Evolutionary conservation across 805 yeast species (phyloP).

Genomic region (Blastobotrys mokoenaii): DNA sequence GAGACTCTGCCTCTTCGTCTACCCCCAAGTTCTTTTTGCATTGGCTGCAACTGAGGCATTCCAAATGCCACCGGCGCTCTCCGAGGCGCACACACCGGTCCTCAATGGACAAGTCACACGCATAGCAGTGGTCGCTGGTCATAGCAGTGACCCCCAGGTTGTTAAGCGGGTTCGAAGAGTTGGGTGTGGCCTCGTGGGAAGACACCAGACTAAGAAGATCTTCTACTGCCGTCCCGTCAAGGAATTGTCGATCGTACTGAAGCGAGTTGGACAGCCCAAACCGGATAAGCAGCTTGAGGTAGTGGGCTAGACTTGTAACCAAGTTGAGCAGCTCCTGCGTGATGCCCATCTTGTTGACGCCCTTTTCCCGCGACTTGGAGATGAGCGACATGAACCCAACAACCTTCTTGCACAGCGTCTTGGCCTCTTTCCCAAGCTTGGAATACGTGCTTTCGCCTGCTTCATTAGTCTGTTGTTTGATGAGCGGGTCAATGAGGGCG

Average conservation of each 20-base stretch:
- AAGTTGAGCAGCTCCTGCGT: constrained; percentile 51
- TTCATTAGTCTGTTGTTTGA: constrained; percentile 5
- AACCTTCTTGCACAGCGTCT: constrained; percentile 79
- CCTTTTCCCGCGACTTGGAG: constrained; percentile 39
- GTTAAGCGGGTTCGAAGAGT: constrained; percentile 22
- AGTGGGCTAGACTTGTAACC: constrained; percentile 88
- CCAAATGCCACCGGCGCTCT: constrained; percentile 70
- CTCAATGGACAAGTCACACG: constrained; percentile 72
- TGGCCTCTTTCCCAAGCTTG: constrained; percentile 49
- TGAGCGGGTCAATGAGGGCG: constrained; percentile 17
- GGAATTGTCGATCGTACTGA: constrained; percentile 34
- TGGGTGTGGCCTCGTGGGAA: constrained; percentile 35
- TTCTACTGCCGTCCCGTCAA: constrained; percentile 54
- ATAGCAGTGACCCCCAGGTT: constrained; percentile 24
- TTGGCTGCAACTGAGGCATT: constrained; percentile 59
- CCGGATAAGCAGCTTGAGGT: constrained; percentile 74
- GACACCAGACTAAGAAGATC: constrained; percentile 49
- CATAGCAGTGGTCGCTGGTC: constrained; percentile 66
- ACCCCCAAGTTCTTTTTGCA: constrained; percentile 41
- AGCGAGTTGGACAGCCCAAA: constrained; percentile 72
- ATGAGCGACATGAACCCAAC: constrained; percentile 82
- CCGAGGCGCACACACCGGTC: constrained; percentile 59
- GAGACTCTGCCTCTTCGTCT: constrained; percentile 30
- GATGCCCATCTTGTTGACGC: constrained; percentile 17
- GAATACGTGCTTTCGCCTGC: constrained; percentile 9